Base-by-base conservation (phyloP, 2,329 filamentous ascomycete genomes). In the Alternaria hordeiaustralica region DNA sequence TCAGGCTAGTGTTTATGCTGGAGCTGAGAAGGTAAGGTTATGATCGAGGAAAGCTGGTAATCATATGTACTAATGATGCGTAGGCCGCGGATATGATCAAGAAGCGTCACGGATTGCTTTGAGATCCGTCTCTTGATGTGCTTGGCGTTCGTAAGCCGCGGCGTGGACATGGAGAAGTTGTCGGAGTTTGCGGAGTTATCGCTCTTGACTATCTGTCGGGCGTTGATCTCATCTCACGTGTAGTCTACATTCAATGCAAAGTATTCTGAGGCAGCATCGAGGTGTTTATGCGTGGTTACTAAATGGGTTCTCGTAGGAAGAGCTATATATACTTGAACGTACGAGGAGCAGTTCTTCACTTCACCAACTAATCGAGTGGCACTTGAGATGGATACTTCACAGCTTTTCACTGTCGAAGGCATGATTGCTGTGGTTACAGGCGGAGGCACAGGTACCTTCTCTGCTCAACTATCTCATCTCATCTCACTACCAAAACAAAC, bases 121-220 rank as follows among this genome's bases (percentile, higher is more conserved):
- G 23, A 55, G 20, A 2, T 53, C 11, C 7, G 1, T 25, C 23
- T 18, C 20, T 41, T 10, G 13, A 41, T 41, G 30, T n/a, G 5
- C 49, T 23, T 12, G 33, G n/a, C n/a, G 33, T 55, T 44, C 21
- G 36, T 55, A 25, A 55, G 53, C 53, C 11, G 21, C n/a, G 20
- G 36, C n/a, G 25, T 55, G 53, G 33, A 44, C 13, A 43, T 20
- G 23, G 33, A 15, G 12, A 28, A 4, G 23, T 4, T 30, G 45
- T 44, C 70, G 79, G 26, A 71, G 77, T 10, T 56, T 59, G 4
- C 81, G 68, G 3, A 81, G 82, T 54, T 60, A 55, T 55, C 51
- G 50, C 51, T 23, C 15, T 55, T 11, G 9, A 18, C 12, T 12
- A 4, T 13, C 44, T 41, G 26, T 20, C 5, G 5, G 36, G 36